A percentile compares a stretch with the other conserved stretches of the same genome.
Evolutionary conservation across 352 stramenopile species (phyloP).

Genomic region (Thalassiosira pacifica): DNA sequence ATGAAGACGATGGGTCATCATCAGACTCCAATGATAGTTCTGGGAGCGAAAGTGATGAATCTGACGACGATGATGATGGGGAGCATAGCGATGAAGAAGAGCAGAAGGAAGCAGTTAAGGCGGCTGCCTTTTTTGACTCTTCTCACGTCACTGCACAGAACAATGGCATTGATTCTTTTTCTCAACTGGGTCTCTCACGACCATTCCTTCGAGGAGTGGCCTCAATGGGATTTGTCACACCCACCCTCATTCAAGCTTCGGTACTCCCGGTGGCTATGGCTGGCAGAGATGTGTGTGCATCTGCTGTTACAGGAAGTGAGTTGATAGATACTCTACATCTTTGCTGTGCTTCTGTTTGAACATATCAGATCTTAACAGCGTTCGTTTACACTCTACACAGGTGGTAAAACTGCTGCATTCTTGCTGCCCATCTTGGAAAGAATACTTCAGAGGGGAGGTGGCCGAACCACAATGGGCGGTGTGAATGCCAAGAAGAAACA

Average conservation of each 20-base stretch:
- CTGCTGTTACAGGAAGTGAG: conserved; percentile 87
- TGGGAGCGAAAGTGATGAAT: conserved; percentile 58
- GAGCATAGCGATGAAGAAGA: conserved; percentile 66
- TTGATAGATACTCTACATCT: not conserved
- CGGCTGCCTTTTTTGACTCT: conserved; percentile 77
- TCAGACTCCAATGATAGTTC: conserved; percentile 32
- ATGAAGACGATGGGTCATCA: conserved; percentile 47
- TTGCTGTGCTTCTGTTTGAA: not conserved
- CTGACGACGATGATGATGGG: conserved; percentile 43
- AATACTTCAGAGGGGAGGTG: conserved; percentile 91
- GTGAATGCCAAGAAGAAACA: conserved; percentile 70
- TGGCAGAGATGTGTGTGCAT: conserved; percentile 98
- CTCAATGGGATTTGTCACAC: conserved; percentile 96
- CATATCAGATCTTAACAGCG: not conserved
- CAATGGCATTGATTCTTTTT: conserved; percentile 91
- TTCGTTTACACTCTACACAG: conserved; percentile 84
- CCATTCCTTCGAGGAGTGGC: conserved; percentile 96
- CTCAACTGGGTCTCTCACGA: conserved; percentile 96
- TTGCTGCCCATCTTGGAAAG: conserved; percentile 97
- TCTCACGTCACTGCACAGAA: conserved; percentile 15
- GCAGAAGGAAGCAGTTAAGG: conserved; percentile 77
- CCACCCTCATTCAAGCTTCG: conserved; percentile 93
- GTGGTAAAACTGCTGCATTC: conserved; percentile 99
- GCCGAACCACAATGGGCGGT: conserved; percentile 47
- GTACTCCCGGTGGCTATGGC: conserved; percentile 94